Base-by-base conservation (phyloP, 371 early-diverging fungal genomes). In the Basidiobolus meristosporus region DNA sequence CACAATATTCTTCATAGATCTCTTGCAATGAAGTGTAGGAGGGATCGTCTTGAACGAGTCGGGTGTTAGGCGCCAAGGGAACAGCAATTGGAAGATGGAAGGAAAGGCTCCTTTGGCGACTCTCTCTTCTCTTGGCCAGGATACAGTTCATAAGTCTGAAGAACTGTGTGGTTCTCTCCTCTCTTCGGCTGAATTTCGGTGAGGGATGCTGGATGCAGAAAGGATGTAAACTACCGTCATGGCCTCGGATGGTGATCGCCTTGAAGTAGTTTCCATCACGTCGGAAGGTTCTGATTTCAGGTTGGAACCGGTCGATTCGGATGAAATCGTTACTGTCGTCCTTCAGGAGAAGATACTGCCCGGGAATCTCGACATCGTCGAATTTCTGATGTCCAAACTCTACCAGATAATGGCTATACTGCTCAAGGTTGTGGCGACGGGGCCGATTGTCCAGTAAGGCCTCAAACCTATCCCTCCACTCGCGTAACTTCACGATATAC, bases 301-400 rank as follows among this genome's bases (percentile, higher is more conserved):
- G 87, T 51, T 80, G 58, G 61, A 97, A 93, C 10, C 95, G 73
- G 44, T 90, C 91, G 43, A 98, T 95, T 17, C 82, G 68, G 19
- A 90, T 64, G 62, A 96, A 90, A 56, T 90, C 90, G 42, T 83
- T 82, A 52, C 74, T 83, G 46, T 69, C 75, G 49, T 90, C 80
- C 48, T 70, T 73, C 44, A 79, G 55, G 31, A 80, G 48, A 44
- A 90, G 57, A 50, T 97, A 97, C 60, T 98, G 97, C 1, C 98
- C 98, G 11, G 98, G 98, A 5, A 98, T 78, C 43, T 96, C 93
- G 3, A 98, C 80, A 48, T 97, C 96, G 50, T 95, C 95, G 49
- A 93, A 92, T 56, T 86, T 88, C 43, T 88, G 84, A 56, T 91
- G 87, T 53, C 96, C 93, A 62, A 96, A 95, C 48, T 98, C 97